Base-by-base conservation (phyloP, 768 basidiomycete genomes). In the Collybia sp. region DNA sequence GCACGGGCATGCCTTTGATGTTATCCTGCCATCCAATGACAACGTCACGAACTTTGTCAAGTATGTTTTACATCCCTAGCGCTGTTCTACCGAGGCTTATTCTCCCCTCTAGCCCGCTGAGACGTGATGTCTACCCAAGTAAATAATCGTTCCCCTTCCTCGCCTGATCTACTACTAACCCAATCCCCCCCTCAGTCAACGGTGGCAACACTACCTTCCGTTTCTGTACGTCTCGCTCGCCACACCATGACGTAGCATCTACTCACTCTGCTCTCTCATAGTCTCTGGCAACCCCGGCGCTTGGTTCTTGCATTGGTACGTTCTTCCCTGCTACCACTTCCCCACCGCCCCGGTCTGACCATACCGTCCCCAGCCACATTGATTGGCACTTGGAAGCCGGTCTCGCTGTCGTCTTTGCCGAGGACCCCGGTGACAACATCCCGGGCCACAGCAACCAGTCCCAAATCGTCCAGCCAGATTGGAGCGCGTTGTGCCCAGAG, bases 231-330 rank as follows among this genome's bases (percentile, higher is more conserved):
- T 53, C 15, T 16, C 17, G 10, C 37, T 25, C 31, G 13, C 25
- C 12, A 6, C 44, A 16, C 13, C 15, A 17, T 39, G 33, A 6
- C 1, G 12, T 19, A 12, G 6, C 3, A 42, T 39, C 35, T 30
- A 37, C 15, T 20, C 12, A 19, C 40, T 30, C 18, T 36, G 12
- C 34, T 30, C 5, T 17, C 11, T 10, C 6, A 32, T 25, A 54
- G 53, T 57, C 55, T 59, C 55, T 32, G 76, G 80, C 49, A 85
- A 85, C 62, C 68, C 84, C 0, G 84, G 83, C 17, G 74, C 76
- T 5, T 81, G 79, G 75, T 70, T 75, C 62, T 61, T 75, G 41
- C 73, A 73, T 44, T 68, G 67, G 68, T 70, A 37, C 11, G 45
- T 49, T 19, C 17, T 12, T 10, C 6, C 20, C 32, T 10, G 6